phyloP scores from a whole-genome alignment of 2,329 filamentous ascomycete species.

The Colletotrichum noveboracense region DNA sequence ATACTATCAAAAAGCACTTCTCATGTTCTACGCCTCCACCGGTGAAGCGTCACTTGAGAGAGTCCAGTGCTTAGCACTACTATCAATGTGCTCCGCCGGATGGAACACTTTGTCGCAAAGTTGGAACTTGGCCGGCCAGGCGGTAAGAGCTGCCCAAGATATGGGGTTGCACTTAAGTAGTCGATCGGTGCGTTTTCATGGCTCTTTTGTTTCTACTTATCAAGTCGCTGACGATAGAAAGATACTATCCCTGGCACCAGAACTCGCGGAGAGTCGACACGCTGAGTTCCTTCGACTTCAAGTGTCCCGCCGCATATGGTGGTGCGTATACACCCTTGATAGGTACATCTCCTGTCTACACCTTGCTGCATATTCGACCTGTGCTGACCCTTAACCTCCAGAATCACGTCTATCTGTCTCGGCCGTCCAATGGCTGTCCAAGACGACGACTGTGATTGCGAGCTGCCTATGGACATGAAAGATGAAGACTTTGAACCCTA shows the following conservation, averaged over 20 bases:
- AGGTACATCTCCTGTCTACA: constrained; percentile 18
- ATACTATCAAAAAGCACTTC: constrained; percentile 28
- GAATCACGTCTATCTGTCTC: constrained; percentile 32
- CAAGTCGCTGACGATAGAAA: not conserved
- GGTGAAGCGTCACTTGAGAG: constrained; percentile 31
- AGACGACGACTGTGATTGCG: constrained; percentile 32
- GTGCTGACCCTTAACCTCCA: not conserved
- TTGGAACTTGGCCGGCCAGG: constrained; percentile 31
- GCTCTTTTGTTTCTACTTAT: fast-evolving
- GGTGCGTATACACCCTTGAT: constrained; percentile 32
- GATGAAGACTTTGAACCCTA: constrained; percentile 29
- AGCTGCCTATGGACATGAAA: constrained; percentile 28
- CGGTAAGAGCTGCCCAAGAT: constrained; percentile 31
- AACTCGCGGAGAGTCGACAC: not conserved
- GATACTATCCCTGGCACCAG: not conserved
- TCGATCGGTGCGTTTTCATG: not conserved
- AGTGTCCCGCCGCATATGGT: constrained; percentile 32
- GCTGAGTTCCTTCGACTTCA: constrained; percentile 18
- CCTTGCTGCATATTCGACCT: not conserved
- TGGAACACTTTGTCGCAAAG: constrained; percentile 35
- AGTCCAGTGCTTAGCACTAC: constrained; percentile 32
- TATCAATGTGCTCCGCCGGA: constrained; percentile 32
- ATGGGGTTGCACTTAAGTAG: constrained; percentile 27
- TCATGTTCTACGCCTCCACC: constrained; percentile 28
- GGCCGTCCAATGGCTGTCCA: constrained; percentile 33